Evolutionary conservation across 495 filamentous ascomycete genomes (phyloP), one percentile per base, ranked within the genome.

Genomic region (Hypoxylon lienhwacheense): DNA sequence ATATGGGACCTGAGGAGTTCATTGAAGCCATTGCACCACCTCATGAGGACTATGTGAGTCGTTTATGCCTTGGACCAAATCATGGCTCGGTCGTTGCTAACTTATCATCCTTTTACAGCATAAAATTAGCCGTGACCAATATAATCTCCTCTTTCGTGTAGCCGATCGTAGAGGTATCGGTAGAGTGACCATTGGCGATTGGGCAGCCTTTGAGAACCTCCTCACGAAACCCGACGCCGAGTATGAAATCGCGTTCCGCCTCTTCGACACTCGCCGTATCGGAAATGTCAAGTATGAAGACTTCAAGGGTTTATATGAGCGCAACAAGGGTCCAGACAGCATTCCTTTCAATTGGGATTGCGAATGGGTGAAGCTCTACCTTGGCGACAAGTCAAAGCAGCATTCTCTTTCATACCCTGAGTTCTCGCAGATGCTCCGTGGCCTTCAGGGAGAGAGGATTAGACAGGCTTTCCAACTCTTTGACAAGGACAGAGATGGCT

Each of bases 271-370:
- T 53, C 82, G 93, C 19, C 83, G 88, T 26, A 86, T 81, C 15
- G 93, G 93, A 3, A 79, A 75, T 15, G 88, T 98, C 61, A 90
- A 89, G 61, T 96, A 90, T 60, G 88, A 95, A 1, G 81, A 89
- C 61, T 90, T 98, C 70, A 79, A 86, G 61, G 77, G 79, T 25
- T 77, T 91, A 25, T 96, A 91, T 70, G 85, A 89, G 63, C 74
- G 81, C 59, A 93, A 91, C 78, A 95, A 90, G 75, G 85, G 83
- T 2, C 71, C 81, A 2, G 79, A 87, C 24, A 88, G 79, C 63
- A 88, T 98, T 43, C 91, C 95, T 2, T 98, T 98, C 58, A 85
- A 98, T 66, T 98, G 93, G 93, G 85, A 90, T 67, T 92, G 87
- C 42, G 90, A 95, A 70, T 98, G 93, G 93, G 92, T 89, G n/a